phyloP scores from a whole-genome alignment of 2,329 filamentous ascomycete genomes.

The Alternaria tenuissima region DNA sequence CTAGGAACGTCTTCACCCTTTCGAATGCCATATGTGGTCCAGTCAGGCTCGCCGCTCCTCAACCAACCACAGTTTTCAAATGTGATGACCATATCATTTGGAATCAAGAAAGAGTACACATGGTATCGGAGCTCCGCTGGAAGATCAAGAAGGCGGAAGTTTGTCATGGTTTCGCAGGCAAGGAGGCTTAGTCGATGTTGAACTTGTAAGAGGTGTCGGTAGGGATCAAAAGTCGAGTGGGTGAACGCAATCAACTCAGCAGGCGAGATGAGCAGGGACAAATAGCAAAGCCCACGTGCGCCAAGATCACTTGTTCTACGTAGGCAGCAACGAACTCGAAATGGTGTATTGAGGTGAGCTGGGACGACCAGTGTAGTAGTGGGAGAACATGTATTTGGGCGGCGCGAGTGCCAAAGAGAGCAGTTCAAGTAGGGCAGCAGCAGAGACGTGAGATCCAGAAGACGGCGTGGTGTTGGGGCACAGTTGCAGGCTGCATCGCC shows the following conservation, averaged over 20 bases:
- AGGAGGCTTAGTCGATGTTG: background rate
- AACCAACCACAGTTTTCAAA: background rate
- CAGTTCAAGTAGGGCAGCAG: no score
- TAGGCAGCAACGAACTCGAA: no score
- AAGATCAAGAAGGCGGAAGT: conserved; percentile 25
- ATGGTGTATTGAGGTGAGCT: no score
- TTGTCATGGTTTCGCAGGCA: background rate
- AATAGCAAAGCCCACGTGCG: no score
- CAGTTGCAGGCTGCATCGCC: conserved; percentile 2
- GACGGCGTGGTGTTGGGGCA: background rate
- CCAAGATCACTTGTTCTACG: no score
- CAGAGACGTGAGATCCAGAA: background rate
- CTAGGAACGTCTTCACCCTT: background rate
- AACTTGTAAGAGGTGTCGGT: background rate
- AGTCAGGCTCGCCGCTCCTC: background rate
- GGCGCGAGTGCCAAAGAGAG: no score
- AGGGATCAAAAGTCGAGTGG: background rate
- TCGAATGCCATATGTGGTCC: background rate
- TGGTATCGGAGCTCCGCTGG: conserved; percentile 27
- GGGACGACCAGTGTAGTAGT: no score
- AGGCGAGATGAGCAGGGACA: no score
- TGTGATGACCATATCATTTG: conserved; percentile 12
- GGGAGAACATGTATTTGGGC: no score
- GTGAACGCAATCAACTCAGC: no score
- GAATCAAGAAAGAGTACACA: conserved; percentile 23